Percentiles rank a stretch among this genome's conserved stretches.
Evolutionary conservation across 2,329 filamentous ascomycete species (phyloP).

Genomic region (Biscogniauxia marginata): DNA sequence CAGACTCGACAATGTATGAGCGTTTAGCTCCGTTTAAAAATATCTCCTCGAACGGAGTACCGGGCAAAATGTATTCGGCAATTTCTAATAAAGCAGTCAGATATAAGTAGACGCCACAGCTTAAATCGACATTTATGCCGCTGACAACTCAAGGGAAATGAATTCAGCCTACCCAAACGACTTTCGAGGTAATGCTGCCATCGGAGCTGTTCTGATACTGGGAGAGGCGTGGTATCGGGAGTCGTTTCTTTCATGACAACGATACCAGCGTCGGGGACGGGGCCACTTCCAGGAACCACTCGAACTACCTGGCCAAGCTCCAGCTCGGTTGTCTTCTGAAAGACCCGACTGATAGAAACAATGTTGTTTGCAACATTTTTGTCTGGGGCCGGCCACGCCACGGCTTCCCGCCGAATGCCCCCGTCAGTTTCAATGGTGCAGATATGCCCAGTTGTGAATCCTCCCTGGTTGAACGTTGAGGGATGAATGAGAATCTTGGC

Average conservation of each 20-base stretch:
- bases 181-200: slow-evolving; percentile 30
- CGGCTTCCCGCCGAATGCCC: slow-evolving; percentile 41
- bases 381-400: slow-evolving; percentile 50
- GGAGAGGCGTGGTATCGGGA: slow-evolving; percentile 32
- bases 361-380: slow-evolving; percentile 67
- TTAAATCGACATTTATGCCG: not conserved
- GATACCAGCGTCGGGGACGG: slow-evolving; percentile 53
- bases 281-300: slow-evolving; percentile 57
- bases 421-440: slow-evolving; percentile 40
- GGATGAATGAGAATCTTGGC: slow-evolving; percentile 35
- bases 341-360: slow-evolving; percentile 69
- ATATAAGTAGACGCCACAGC: slow-evolving; percentile 6
- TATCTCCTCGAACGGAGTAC: slow-evolving; percentile 67
- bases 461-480: slow-evolving; percentile 28
- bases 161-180: slow-evolving; percentile 24
- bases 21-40: slow-evolving; percentile 55
- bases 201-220: slow-evolving; percentile 29
- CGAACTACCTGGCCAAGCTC: slow-evolving; percentile 65
- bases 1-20: slow-evolving; percentile 57
- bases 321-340: slow-evolving; percentile 71
- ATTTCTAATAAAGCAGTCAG: slow-evolving; percentile 41
- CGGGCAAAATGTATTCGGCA: slow-evolving; percentile 67
- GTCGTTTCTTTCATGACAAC: slow-evolving; percentile 62
- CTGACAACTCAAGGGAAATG: not conserved
- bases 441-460: slow-evolving; percentile 27